phyloP scores from a whole-genome alignment of 2,329 filamentous ascomycete species.

The Trichoderma sp. region DNA sequence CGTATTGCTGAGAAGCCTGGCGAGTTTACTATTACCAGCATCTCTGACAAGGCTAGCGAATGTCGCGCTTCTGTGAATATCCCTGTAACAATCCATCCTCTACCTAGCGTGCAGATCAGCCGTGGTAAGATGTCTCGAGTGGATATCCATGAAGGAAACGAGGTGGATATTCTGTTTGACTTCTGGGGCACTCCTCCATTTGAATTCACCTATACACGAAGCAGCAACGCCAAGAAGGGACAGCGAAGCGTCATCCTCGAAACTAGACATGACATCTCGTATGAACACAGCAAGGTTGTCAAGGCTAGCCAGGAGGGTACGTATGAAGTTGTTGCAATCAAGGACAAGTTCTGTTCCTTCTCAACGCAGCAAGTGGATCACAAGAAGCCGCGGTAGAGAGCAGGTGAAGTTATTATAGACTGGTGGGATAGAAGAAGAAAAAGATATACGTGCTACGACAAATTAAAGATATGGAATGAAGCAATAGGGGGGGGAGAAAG shows the following conservation, averaged over 20 bases:
- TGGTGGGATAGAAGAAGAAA: not conserved
- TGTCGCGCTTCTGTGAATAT: conserved; percentile 82
- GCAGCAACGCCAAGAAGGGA: conserved; percentile 79
- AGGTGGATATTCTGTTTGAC: conserved; percentile 90
- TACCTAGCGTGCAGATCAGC: conserved; percentile 89
- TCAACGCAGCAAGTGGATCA: conserved; percentile 68
- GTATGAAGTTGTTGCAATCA: conserved; percentile 96
- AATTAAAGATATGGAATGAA: conserved; percentile 18
- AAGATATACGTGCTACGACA: conserved; percentile 25
- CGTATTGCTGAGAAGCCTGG: conserved; percentile 92
- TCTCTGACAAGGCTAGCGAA: conserved; percentile 85
- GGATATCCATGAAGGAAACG: conserved; percentile 95
- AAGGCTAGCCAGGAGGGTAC: conserved; percentile 91
- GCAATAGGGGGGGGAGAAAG: not conserved
- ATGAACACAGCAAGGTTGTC: conserved; percentile 80
- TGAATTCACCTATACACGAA: conserved; percentile 95
- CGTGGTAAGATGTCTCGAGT: conserved; percentile 79
- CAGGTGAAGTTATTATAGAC: conserved; percentile 15
- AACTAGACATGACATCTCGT: conserved; percentile 83
- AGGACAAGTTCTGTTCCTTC: conserved; percentile 90
- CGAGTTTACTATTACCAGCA: conserved; percentile 81
- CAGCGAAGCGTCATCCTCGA: conserved; percentile 82
- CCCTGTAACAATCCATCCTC: conserved; percentile 82
- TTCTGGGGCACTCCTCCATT: conserved; percentile 96
- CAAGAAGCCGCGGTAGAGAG: conserved; percentile 41